Base-by-base conservation (phyloP, 73 alveolate species). In the Durusdinium trenchii region DNA sequence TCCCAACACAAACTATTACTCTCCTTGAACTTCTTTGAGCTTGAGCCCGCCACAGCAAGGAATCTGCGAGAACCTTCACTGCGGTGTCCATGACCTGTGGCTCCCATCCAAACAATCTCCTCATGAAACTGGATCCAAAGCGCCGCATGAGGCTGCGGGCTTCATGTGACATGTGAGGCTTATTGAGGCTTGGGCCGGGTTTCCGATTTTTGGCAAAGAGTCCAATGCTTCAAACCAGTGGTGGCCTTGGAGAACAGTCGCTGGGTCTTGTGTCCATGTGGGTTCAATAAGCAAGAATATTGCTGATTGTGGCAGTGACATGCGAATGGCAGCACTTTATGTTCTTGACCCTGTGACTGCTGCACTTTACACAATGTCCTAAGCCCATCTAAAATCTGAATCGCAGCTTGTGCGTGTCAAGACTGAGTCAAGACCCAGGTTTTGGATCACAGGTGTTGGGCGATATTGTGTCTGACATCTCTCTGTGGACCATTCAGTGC, bases 21-120 rank as follows among this genome's bases (percentile, higher is more conserved):
- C 64, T 12, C 28, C 64, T 20, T 54, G 64, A 54, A 20, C 64
- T 12, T 54, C 64, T 54, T n/a, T n/a, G n/a, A n/a, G 64, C 64
- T 54, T 82, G 69, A 82, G 96, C 14, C 71, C n/a, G 52, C 36
- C 23, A 52, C 96, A 90, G 69, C 42, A 75, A 7, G 42, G 96
- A 90, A 75, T 90, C 96, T 30, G 96, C 96, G 51, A 90, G 43
- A 50, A 90, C 96, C 42, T 90, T 90, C 54, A 50, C 71, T 38
- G 35, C 86, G 38, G 96, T 90, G 86, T 90, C 96, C 18, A 67
- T 0, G 54, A 90, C 96, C 96, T 90, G 6, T n/a, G 43, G 81
- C 30, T 23, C 73, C 18, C 73, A 60, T 60, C 30, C 73, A 60
- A 60, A 23, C 12, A 12, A 57, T 23, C 12, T 57, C 32, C 32